Percentiles rank a stretch among this genome's conserved stretches.
phyloP scores from a whole-genome alignment of 225 moss, liverwort and hornwort genomes.

The Marchantia polymorpha region DNA sequence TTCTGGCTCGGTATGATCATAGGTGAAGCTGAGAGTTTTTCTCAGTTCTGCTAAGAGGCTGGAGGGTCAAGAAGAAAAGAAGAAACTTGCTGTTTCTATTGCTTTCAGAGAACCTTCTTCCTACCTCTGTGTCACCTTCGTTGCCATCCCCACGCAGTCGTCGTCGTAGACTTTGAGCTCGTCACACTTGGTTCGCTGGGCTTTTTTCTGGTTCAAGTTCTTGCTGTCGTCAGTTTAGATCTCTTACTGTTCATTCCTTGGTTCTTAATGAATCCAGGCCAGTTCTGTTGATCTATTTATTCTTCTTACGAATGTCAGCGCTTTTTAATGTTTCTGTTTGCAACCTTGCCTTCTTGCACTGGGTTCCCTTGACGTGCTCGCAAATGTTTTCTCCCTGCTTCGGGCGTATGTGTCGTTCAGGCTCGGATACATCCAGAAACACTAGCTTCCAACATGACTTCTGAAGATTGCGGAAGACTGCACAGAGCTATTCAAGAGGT shows the following conservation, averaged over 20 bases:
- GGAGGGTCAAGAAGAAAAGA: background rate
- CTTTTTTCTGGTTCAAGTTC: too few relatives aligned
- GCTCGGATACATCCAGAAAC: slow-evolving; percentile 69
- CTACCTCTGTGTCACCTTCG: background rate
- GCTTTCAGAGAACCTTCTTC: background rate
- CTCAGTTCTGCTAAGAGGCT: background rate
- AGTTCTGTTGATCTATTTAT: too few relatives aligned
- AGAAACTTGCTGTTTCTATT: background rate
- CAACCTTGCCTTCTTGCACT: too few relatives aligned
- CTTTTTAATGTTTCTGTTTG: too few relatives aligned
- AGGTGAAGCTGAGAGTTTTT: background rate
- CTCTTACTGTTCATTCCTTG: too few relatives aligned
- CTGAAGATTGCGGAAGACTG: slow-evolving; percentile 52
- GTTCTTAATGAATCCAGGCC: too few relatives aligned
- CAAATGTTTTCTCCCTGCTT: too few relatives aligned
- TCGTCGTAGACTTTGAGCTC: background rate
- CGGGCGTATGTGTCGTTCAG: slow-evolving; percentile 27
- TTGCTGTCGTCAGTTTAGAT: too few relatives aligned
- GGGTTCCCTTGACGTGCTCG: too few relatives aligned
- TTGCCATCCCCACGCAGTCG: background rate
- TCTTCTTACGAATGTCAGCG: too few relatives aligned
- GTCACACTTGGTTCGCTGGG: too few relatives aligned
- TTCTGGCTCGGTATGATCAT: background rate
- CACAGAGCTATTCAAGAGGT: slow-evolving; percentile 55
- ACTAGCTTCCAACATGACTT: slow-evolving; percentile 47